Evolutionary conservation across 352 stramenopile genomes (phyloP).

Genomic region (Globisporangium uncinulatum): DNA sequence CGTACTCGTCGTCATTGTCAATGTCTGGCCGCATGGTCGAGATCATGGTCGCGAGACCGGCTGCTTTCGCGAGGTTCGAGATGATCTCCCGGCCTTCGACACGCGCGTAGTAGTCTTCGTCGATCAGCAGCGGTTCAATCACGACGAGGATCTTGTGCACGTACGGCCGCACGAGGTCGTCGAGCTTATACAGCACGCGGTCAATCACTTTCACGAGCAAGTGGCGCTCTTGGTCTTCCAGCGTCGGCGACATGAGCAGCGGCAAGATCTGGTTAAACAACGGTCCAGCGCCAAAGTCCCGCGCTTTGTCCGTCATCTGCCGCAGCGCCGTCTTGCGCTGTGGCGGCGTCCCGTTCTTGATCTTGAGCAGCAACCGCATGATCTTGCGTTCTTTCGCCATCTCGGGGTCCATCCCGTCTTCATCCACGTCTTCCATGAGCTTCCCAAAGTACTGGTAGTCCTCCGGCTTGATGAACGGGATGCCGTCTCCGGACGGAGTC

Average conservation of each 20-base stretch:
- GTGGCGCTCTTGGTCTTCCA: slow-evolving; percentile 99
- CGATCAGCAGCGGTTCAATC: slow-evolving; percentile 99
- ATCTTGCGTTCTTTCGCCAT: slow-evolving; percentile 96
- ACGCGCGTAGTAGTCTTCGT: slow-evolving; percentile 99
- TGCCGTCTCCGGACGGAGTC: slow-evolving; percentile 69
- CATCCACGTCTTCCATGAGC: slow-evolving; percentile 91
- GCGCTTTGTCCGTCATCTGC: slow-evolving; percentile 97
- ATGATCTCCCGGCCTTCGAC: slow-evolving; percentile 99
- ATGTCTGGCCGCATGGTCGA: slow-evolving; percentile 99
- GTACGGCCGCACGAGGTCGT: slow-evolving; percentile 98
- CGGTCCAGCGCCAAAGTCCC: slow-evolving; percentile 94
- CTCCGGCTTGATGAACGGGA: slow-evolving; percentile 98
- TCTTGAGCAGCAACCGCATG: slow-evolving; percentile 97
- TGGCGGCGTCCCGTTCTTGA: slow-evolving; percentile 98
- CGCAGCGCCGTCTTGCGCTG: slow-evolving; percentile 95
- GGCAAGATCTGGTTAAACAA: slow-evolving; percentile 99
- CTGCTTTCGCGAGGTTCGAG: slow-evolving; percentile 98
- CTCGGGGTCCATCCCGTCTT: slow-evolving; percentile 87
- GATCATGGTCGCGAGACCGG: slow-evolving; percentile 99
- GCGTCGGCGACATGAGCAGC: slow-evolving; percentile 96
- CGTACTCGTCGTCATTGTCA: slow-evolving; percentile 98
- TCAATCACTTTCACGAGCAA: slow-evolving; percentile 99
- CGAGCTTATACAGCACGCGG: slow-evolving; percentile 98
- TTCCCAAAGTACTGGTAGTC: slow-evolving; percentile 98
- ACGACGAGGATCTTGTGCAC: slow-evolving; percentile 99